These are phyloP conservation scores for Lyophyllum shimeji DNA, from an alignment of 768 basidiomycete species.

Conservation along the genomic window DNA sequence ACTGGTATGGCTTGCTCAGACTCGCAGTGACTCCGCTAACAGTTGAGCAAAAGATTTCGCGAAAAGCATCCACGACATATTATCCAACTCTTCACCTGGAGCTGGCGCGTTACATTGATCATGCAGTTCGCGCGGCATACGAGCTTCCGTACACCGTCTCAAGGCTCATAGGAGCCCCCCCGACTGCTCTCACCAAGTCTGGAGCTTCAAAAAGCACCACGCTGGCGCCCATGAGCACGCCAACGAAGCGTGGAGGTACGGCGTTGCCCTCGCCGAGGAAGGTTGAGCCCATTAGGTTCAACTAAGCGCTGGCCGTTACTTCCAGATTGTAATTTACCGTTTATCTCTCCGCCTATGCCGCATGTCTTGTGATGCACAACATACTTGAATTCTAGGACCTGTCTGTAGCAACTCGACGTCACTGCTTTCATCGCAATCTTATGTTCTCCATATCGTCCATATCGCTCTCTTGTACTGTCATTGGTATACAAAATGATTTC, in stretches of 20 bases:
- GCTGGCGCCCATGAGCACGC: conserved; percentile 20
- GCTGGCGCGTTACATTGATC: conserved; percentile 80
- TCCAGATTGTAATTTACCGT: conserved; percentile 9
- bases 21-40: not conserved
- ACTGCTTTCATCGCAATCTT: conserved; percentile 1
- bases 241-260: conserved; percentile 28
- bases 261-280: conserved; percentile 41
- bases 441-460: not conserved
- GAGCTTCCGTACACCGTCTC: conserved; percentile 82
- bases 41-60: conserved; percentile 63
- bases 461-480: not conserved
- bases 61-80: conserved; percentile 93
- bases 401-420: not conserved
- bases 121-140: conserved; percentile 63
- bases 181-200: conserved; percentile 55
- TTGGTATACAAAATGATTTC: not conserved
- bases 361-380: not conserved
- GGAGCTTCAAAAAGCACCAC: conserved; percentile 26
- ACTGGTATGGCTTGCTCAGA: conserved; percentile 51
- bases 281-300: conserved; percentile 44
- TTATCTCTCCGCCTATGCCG: conserved; percentile 5
- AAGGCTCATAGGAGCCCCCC: conserved; percentile 78
- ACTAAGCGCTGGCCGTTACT: conserved; percentile 19
- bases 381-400: not conserved
- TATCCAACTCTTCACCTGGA: conserved; percentile 96